Percentiles rank a stretch among this genome's conserved stretches.
These are phyloP conservation scores for Fusarium fujikuroi DNA, from an alignment of 2,329 filamentous ascomycete genomes.

Conservation along the genomic window DNA sequence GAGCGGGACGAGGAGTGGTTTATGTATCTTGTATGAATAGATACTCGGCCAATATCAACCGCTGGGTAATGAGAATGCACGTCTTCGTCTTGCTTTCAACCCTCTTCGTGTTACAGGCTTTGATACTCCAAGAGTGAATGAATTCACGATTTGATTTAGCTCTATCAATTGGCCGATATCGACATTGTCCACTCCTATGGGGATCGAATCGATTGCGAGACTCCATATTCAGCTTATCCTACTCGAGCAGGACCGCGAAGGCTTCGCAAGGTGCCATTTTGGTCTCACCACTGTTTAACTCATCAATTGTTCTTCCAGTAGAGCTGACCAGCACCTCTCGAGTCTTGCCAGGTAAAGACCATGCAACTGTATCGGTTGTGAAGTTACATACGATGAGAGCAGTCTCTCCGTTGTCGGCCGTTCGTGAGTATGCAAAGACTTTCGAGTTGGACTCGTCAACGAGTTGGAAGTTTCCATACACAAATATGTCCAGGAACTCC, in stretches of 20 bases:
- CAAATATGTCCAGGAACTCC: conserved; percentile 68
- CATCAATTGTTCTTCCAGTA: conserved; percentile 43
- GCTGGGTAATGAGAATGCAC: conserved; percentile 44
- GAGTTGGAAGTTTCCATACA: conserved; percentile 68
- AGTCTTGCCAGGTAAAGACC: conserved; percentile 45
- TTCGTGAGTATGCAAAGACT: conserved; percentile 54
- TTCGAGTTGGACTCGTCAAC: conserved; percentile 51
- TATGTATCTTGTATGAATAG: conserved; percentile 51
- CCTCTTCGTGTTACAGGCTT: neutral
- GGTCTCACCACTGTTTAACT: conserved; percentile 44
- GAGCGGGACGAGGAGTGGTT: conserved; percentile 30
- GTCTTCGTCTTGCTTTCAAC: conserved; percentile 11
- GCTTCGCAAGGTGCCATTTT: conserved; percentile 53
- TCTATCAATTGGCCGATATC: neutral
- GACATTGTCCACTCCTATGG: conserved; percentile 18
- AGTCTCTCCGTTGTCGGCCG: conserved; percentile 44
- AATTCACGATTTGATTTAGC: neutral
- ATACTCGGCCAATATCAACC: conserved; percentile 43
- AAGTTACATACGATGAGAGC: conserved; percentile 56
- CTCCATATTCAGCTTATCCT: neutral
- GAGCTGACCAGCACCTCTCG: conserved; percentile 51
- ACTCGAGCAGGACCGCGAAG: conserved; percentile 48
- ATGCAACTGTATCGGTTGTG: conserved; percentile 46
- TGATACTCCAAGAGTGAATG: neutral
- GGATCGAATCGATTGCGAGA: conserved; percentile 46